A percentile compares a stretch with the other conserved stretches of the same genome.
These are phyloP conservation scores for Dactylellina haptotyla DNA, from an alignment of 2,329 filamentous ascomycete genomes.

Conservation along the genomic window DNA sequence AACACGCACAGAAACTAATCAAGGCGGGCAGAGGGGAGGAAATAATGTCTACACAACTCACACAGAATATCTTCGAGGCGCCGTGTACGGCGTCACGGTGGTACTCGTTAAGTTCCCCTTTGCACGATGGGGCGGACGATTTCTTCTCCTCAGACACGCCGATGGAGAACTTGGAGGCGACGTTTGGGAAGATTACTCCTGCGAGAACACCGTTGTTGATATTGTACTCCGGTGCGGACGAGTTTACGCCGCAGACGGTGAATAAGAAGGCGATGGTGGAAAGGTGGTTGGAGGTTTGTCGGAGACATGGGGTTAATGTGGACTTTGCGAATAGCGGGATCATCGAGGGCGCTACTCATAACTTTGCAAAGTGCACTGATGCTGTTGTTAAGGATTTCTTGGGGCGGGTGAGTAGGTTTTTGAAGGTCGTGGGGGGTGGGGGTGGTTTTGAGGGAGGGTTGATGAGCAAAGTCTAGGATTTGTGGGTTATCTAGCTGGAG, in stretches of 20 bases:
- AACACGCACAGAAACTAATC: constrained; percentile 68
- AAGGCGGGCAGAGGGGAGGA: constrained; percentile 67
- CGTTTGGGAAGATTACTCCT: constrained; percentile 73
- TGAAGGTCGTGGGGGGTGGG: constrained; percentile 58
- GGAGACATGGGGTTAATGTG: constrained; percentile 63
- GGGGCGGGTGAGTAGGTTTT: constrained; percentile 66
- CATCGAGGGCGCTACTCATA: constrained; percentile 66
- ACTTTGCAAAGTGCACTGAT: constrained; percentile 64
- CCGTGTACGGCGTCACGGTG: constrained; percentile 70
- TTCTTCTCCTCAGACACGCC: constrained; percentile 85
- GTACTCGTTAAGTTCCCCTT: constrained; percentile 69
- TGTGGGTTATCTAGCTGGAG: neutral
- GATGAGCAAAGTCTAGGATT: constrained; percentile 28
- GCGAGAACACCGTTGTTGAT: constrained; percentile 69
- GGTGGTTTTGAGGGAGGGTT: constrained; percentile 14
- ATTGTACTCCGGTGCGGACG: constrained; percentile 73
- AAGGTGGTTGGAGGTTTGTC: constrained; percentile 67
- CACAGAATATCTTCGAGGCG: constrained; percentile 59
- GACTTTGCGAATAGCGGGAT: constrained; percentile 66
- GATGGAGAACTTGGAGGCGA: constrained; percentile 67
- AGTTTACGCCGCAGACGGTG: constrained; percentile 70
- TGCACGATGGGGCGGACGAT: constrained; percentile 77
- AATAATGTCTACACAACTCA: constrained; percentile 63
- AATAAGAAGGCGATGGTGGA: constrained; percentile 70
- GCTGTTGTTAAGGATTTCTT: constrained; percentile 66